phyloP scores from a whole-genome alignment of 331 rosid species.

The Rhamnella rubrinervis region DNA sequence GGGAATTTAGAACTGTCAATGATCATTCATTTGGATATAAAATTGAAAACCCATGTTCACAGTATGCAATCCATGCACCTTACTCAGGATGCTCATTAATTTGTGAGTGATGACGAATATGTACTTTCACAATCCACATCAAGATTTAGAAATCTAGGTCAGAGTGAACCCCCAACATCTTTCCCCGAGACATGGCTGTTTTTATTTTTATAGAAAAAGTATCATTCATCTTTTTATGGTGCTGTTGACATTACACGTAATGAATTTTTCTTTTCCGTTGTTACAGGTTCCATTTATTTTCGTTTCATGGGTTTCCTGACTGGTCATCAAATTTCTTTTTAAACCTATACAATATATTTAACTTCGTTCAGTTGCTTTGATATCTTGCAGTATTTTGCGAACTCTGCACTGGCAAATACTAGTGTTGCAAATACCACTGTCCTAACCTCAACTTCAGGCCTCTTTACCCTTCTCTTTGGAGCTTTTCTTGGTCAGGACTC shows the following conservation, averaged over 20 bases:
- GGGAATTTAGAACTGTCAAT: no score
- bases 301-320: neutral
- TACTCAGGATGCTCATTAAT: no score
- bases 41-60: no score
- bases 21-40: no score
- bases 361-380: slow-evolving; percentile 19
- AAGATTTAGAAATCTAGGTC: no score
- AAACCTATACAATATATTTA: neutral
- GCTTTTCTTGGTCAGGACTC: slow-evolving; percentile 65
- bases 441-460: slow-evolving; percentile 63
- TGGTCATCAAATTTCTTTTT: neutral
- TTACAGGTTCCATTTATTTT: neutral
- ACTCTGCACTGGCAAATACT: slow-evolving; percentile 70
- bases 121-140: no score
- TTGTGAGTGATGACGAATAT: no score
- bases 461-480: slow-evolving; percentile 74
- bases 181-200: no score
- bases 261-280: neutral
- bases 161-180: no score
- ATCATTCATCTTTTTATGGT: no score
- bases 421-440: slow-evolving; percentile 76
- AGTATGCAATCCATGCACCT: no score
- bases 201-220: no score
- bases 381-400: slow-evolving; percentile 59
- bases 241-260: neutral